Evolutionary conservation across 2,329 filamentous ascomycete species (phyloP), one percentile per base, ranked within the genome.

Genomic region (Sarocladiaceae sp.): DNA sequence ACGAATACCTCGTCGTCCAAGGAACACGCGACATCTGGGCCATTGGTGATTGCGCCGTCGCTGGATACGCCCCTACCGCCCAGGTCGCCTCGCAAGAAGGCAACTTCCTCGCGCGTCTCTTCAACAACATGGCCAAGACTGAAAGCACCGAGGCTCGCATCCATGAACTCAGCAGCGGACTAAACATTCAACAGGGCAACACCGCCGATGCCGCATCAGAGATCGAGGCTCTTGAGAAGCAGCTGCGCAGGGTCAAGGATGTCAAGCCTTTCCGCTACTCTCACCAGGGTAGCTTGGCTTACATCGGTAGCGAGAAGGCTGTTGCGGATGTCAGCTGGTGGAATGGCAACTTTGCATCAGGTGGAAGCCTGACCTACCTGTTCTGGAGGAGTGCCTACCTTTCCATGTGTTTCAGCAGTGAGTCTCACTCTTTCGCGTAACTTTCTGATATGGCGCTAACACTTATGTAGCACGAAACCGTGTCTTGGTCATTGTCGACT

Each of bases 321-420:
- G 94, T 99, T 54, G 94, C 94, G 56, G 94, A 99, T 73, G 90
- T 99, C 64, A 89, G 85, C 68, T 99, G 94, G 93, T 85, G 95
- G 76, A 95, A 94, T 64, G 94, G 94, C 60, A 99, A 97, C 77
- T 82, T 99, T 62, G 93, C 94, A 56, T 90, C 87, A 42, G 94
- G 93, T 67, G 94, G 94, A 67, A 90, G 87, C 64, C 77, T 97
- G 73, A 99, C 94, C 53, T 99, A 96, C 76, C 82, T 97, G 60
- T 99, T 99, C 84, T 99, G 94, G 94, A 83, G 92, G 69, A 95
- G 89, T 67, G 94, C 93, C 52, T 99, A 99, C 72, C 78, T 99
- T 70, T 97, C 90, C 80, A 99, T 99, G 94, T 97, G 93, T 83
- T 99, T 99, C 73, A 97, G 92, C 84, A 92, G 90, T 94, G 82